phyloP scores from a whole-genome alignment of 352 stramenopile species.

The Aphanomyces cochlioides region DNA sequence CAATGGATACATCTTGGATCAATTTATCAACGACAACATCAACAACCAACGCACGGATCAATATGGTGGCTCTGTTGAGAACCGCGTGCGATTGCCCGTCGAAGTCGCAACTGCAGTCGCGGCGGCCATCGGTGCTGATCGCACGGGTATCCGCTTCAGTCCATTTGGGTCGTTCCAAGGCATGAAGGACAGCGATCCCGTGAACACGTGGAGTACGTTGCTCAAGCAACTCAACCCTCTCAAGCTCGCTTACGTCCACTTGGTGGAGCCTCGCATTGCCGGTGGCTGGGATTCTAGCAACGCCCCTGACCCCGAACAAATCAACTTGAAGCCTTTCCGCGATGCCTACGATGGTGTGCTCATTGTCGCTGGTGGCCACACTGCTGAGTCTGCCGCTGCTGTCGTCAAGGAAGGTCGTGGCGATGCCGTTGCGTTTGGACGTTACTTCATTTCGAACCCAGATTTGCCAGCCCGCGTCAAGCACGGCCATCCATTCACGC shows the following conservation, averaged over 20 bases:
- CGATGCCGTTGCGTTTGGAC: slow-evolving; percentile 63
- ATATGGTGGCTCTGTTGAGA: slow-evolving; percentile 79
- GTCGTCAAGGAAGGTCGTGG: slow-evolving; percentile 51
- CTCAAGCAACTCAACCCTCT: slow-evolving; percentile 46
- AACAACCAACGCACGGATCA: slow-evolving; percentile 75
- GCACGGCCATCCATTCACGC: slow-evolving; percentile 42
- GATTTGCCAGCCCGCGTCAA: slow-evolving; percentile 60
- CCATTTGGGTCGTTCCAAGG: slow-evolving; percentile 37
- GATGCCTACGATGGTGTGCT: slow-evolving; percentile 59
- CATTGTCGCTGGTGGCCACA: slow-evolving; percentile 56
- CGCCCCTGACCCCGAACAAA: slow-evolving; percentile 15
- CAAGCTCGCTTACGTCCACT: slow-evolving; percentile 53
- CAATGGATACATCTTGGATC: slow-evolving; percentile 88
- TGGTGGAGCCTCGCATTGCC: slow-evolving; percentile 55
- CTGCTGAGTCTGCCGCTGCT: slow-evolving; percentile 42
- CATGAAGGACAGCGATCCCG: slow-evolving; percentile 38
- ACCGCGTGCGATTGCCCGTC: slow-evolving; percentile 58
- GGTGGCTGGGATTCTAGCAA: slow-evolving; percentile 34
- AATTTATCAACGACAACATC: slow-evolving; percentile 39
- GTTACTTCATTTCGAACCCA: slow-evolving; percentile 72
- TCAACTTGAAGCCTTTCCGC: slow-evolving; percentile 47
- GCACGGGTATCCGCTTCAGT: slow-evolving; percentile 37
- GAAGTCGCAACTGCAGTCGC: slow-evolving; percentile 59
- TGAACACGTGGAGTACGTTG: slow-evolving; percentile 40
- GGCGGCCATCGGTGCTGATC: slow-evolving; percentile 34